Evolutionary conservation across 1,284 basidiomycete genomes (phyloP).

Genomic region (Anthracocystis walkeri): DNA sequence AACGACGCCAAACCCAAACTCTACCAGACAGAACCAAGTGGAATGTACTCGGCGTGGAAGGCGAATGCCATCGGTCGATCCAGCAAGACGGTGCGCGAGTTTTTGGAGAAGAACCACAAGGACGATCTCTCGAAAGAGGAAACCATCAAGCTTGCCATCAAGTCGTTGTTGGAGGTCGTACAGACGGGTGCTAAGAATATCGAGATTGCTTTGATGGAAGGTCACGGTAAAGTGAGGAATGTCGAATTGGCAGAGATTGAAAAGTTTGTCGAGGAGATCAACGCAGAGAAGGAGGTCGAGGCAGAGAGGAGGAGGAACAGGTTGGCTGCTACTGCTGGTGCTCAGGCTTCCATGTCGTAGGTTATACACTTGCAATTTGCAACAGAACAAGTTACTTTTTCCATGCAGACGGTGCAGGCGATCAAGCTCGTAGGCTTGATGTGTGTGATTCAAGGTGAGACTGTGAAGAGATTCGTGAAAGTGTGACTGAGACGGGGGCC

Average conservation of each 20-base stretch:
- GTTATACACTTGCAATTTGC: background rate
- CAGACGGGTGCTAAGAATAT: conserved; percentile 95
- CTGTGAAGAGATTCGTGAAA: too few relatives aligned
- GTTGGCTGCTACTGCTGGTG: conserved; percentile 66
- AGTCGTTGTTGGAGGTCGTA: conserved; percentile 95
- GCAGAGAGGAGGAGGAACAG: conserved; percentile 67
- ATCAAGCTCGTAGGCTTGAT: too few relatives aligned
- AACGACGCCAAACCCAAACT: conserved; percentile 87
- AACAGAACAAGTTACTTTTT: background rate
- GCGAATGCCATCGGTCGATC: conserved; percentile 97
- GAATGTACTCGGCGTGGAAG: conserved; percentile 98
- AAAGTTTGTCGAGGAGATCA: conserved; percentile 66
- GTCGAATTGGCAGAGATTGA: conserved; percentile 66
- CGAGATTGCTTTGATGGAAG: conserved; percentile 67
- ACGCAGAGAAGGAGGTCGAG: conserved; percentile 67
- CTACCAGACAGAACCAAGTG: conserved; percentile 97
- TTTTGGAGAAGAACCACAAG: conserved; percentile 97
- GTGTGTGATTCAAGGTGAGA: too few relatives aligned
- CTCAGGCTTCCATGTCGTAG: conserved; percentile 61
- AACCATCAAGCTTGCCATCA: conserved; percentile 93
- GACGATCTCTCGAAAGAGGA: conserved; percentile 89
- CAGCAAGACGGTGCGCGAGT: conserved; percentile 97
- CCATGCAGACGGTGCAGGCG: too few relatives aligned
- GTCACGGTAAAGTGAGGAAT: conserved; percentile 60
- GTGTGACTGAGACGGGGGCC: too few relatives aligned